Evolutionary conservation across 495 filamentous ascomycete species (phyloP), one percentile per base, ranked within the genome.

Genomic region (Copromyces sp.): DNA sequence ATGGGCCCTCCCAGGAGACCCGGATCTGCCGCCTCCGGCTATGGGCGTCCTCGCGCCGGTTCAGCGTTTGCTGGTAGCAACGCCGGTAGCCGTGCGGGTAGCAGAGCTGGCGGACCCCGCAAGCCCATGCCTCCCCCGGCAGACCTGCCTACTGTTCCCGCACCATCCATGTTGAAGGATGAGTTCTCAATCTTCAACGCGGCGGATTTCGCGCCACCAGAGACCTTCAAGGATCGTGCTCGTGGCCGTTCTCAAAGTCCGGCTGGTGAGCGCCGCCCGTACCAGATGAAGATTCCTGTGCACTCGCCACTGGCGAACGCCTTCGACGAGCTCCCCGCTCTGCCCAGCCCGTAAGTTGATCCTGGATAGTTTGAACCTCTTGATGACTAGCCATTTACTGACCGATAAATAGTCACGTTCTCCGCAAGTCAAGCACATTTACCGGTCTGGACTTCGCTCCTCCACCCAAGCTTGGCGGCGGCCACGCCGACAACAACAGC

Each of bases 361-460:
- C 29, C 41, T 29, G 20, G 11, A 59, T 29, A 59, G 20, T 29
- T 14, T n/a, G 72, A 39, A 40, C 41, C 72, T 68, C 44, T 14
- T 69, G 7, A 37, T 65, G 29, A 35, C 14, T n/a, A 70, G 24
- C n/a, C 44, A 16, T 17, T 39, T 68, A 37, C 40, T 69, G 45
- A 73, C 69, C 78, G 75, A 70, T 61, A 11, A 69, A 16, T 74
- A 95, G 93, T 24, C 92, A 98, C 82, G 81, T 90, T 68, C 88
- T 99, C 70, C 90, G 93, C 75, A 97, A 95, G 79, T 97, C 94
- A 4, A 88, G 90, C 75, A 93, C 94, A 5, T 99, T 93, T 79
- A 97, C 94, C 3, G 90, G 84, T 12, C 87, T 99, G 39, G 96
- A 98, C 82, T 99, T 99, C 80, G 94, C 94, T n/a, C 94, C 95